A percentile compares a stretch with the other conserved stretches of the same genome.
Evolutionary conservation across 495 filamentous ascomycete species (phyloP).

Genomic region (Jackrogersella multiformis): DNA sequence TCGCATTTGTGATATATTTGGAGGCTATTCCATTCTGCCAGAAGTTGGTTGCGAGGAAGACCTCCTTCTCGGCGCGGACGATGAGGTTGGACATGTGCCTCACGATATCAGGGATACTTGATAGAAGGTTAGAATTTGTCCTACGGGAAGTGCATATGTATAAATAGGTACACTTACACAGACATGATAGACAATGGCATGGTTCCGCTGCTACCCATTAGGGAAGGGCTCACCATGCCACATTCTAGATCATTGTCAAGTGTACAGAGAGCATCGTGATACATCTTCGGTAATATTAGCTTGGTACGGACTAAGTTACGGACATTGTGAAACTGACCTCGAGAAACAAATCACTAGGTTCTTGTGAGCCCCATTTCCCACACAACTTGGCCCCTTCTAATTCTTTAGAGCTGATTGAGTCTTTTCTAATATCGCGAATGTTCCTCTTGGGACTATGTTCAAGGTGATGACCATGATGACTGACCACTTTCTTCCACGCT

Average conservation of each 20-base stretch:
- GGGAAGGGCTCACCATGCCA: conserved; percentile 70
- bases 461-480: conserved; percentile 30
- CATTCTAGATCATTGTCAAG: conserved; percentile 64
- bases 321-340: conserved; percentile 49
- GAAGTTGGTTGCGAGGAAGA: conserved; percentile 78
- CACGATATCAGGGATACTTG: conserved; percentile 70
- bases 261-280: conserved; percentile 69
- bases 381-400: conserved; percentile 64
- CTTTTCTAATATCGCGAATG: conserved; percentile 36
- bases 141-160: not conserved
- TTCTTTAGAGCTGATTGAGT: conserved; percentile 49
- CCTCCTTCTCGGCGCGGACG: conserved; percentile 72
- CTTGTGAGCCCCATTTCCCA: conserved; percentile 71
- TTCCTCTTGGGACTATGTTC: conserved; percentile 28
- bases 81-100: conserved; percentile 81
- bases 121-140: conserved; percentile 1
- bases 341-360: conserved; percentile 74
- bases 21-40: conserved; percentile 76
- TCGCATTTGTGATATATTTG: conserved; percentile 71
- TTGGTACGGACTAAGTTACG: not conserved
- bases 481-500: conserved; percentile 65
- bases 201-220: conserved; percentile 75
- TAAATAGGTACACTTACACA: conserved; percentile 48
- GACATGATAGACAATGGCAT: conserved; percentile 76
- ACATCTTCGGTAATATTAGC: conserved; percentile 57